Conservation (phyloP, 805 yeast species). For the Ogataea sp. region DNA sequence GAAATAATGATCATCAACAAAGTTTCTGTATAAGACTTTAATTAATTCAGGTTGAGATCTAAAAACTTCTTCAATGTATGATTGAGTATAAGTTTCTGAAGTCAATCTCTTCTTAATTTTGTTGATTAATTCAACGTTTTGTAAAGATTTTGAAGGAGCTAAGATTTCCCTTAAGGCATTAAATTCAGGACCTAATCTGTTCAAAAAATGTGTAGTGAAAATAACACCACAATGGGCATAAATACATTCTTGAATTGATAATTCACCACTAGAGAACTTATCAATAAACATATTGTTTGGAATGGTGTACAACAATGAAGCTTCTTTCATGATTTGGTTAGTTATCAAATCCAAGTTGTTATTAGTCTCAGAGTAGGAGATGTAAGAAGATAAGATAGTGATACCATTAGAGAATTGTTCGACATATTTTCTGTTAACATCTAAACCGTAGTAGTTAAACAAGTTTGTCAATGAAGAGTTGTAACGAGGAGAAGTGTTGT, state of each 20-base stretch:
- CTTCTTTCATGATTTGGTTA: constrained; percentile 88
- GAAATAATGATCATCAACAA: constrained; percentile 85
- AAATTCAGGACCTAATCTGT: constrained; percentile 89
- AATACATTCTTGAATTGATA: constrained; percentile 89
- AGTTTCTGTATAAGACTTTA: constrained; percentile 78
- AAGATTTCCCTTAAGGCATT: constrained; percentile 57
- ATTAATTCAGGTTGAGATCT: constrained; percentile 62
- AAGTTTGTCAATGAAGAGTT: constrained; percentile 80
- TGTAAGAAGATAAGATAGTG: constrained; percentile 80
- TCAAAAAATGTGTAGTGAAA: constrained; percentile 89
- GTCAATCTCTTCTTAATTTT: constrained; percentile 83
- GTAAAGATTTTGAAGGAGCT: constrained; percentile 50
- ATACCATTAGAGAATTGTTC: constrained; percentile 90
- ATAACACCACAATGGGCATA: constrained; percentile 92
- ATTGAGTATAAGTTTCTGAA: constrained; percentile 87
- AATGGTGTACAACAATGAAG: constrained; percentile 82
- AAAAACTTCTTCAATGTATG: constrained; percentile 72
- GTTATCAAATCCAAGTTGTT: constrained; percentile 64
- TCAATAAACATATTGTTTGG: constrained; percentile 80
- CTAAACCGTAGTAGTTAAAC: constrained; percentile 81
- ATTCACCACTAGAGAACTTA: constrained; percentile 61
- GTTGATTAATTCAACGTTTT: constrained; percentile 67
- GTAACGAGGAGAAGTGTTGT: constrained; percentile 77
- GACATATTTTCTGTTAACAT: constrained; percentile 82
- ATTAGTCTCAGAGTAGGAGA: constrained; percentile 50